Evolutionary conservation across 192 early-diverging fungal species (phyloP), one percentile per base, ranked within the genome.

Genomic region (Coemansia sp.): DNA sequence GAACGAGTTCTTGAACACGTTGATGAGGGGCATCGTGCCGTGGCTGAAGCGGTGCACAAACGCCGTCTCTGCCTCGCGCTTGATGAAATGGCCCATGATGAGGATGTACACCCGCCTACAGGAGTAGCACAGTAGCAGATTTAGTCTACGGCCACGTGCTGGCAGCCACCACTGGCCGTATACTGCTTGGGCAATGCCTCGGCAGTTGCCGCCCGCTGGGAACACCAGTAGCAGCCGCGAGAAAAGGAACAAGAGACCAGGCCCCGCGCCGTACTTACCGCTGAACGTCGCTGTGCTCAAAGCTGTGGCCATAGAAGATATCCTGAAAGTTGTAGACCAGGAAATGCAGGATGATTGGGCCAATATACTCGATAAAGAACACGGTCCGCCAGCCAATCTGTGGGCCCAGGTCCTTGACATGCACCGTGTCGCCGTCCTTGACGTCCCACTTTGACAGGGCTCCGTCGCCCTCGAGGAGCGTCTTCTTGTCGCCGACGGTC

Each of bases 301-400:
- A 76, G 9, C 48, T 36, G 21, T 50, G 17, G 29, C 88, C 78
- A 60, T 94, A 94, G 41, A 94, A 74, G 30, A 84, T 22, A 11
- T 54, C 62, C 14, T 77, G 77, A 25, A 84, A 74, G 60, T 81
- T 83, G 80, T 89, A 98, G 52, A 93, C 78, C 23, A 98, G 52
- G 23, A 85, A 82, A 46, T 98, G 91, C 56, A 94, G 66, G 23
- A 92, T 31, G 43, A 98, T 56, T 18, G 94, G 94, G 31, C 94
- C 94, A 31, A 84, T 55, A 42, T 98, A 98, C 67, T 98, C 94
- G 47, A 95, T 81, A 54, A 90, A 72, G 54, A 95, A 98, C 37
- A 95, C 92, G 14, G 87, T 89, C 44, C 78, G 77, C 94, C 94
- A 98, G 47, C 90, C 85, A 47, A 95, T 85, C 68, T 98, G 94